Evolutionary conservation across 2,329 filamentous ascomycete species (phyloP).

Genomic region (Ciborinia camelliae): DNA sequence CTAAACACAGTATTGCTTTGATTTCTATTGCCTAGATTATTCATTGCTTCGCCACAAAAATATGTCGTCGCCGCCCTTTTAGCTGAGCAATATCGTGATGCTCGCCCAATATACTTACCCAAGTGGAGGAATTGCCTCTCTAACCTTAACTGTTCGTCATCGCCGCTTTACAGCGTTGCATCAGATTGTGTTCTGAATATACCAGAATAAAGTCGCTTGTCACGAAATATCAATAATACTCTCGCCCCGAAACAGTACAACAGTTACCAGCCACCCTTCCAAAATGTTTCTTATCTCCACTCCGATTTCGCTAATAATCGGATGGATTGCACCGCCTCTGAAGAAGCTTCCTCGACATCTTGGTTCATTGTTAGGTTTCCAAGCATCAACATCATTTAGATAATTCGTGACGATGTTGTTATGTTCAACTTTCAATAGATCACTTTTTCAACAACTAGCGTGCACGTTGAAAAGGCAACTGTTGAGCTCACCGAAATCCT

Average conservation of each 20-base stretch:
- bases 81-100: not conserved
- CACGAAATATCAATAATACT: not conserved
- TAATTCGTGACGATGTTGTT: not conserved
- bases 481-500: slow-evolving; percentile 15
- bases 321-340: not conserved
- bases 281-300: slow-evolving; percentile 7
- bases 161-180: not conserved
- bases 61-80: not conserved
- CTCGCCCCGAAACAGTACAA: not conserved
- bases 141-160: not conserved
- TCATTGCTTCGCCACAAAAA: slow-evolving; percentile 14
- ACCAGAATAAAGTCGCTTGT: not conserved
- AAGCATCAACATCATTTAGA: not conserved
- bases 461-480: no score
- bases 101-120: not conserved
- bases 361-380: not conserved
- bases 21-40: not conserved
- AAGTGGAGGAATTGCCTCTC: not conserved
- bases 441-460: not conserved
- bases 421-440: not conserved
- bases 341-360: not conserved
- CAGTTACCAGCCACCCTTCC: slow-evolving; percentile 5
- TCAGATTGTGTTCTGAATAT: no score
- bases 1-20: not conserved
- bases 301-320: not conserved